phyloP scores from a whole-genome alignment of 371 early-diverging fungal species.

The Lichtheimia ornata region DNA sequence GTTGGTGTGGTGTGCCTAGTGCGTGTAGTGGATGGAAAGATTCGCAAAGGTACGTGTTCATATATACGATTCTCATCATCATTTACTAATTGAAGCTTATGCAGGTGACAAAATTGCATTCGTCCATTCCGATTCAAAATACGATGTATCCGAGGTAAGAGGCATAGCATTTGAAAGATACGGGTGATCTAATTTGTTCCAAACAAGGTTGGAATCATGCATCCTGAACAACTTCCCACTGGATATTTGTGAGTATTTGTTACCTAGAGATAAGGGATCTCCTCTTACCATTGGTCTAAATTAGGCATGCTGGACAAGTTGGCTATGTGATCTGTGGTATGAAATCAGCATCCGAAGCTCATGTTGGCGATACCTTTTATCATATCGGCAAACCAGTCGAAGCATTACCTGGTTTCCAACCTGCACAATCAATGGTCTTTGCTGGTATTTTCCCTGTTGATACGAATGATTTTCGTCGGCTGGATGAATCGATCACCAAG shows the following conservation, averaged over 20 bases:
- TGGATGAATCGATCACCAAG: constrained; percentile 90
- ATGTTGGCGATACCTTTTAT: constrained; percentile 96
- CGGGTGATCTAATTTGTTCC: neutral
- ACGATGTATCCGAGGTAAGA: constrained; percentile 80
- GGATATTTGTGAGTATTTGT: constrained; percentile 64
- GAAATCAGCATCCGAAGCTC: constrained; percentile 91
- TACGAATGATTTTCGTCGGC: constrained; percentile 80
- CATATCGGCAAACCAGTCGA: constrained; percentile 60
- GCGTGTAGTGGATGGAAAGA: constrained; percentile 82
- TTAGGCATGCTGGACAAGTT: constrained; percentile 90
- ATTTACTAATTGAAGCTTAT: too few relatives aligned
- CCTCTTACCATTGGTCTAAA: neutral
- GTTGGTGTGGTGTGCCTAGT: constrained; percentile 94
- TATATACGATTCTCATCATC: neutral
- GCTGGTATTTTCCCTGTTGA: constrained; percentile 95
- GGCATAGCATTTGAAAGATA: neutral
- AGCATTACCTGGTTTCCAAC: constrained; percentile 88
- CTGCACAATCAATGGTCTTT: constrained; percentile 92
- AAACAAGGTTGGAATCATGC: constrained; percentile 88
- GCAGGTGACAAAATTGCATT: constrained; percentile 85
- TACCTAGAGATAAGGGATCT: neutral
- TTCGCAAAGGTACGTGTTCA: constrained; percentile 66
- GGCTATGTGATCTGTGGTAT: constrained; percentile 93
- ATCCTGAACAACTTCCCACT: constrained; percentile 83
- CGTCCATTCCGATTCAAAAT: constrained; percentile 70